These are phyloP conservation scores for Trypanosoma rangeli DNA, from an alignment of 208 protist species.

Conservation along the genomic window DNA sequence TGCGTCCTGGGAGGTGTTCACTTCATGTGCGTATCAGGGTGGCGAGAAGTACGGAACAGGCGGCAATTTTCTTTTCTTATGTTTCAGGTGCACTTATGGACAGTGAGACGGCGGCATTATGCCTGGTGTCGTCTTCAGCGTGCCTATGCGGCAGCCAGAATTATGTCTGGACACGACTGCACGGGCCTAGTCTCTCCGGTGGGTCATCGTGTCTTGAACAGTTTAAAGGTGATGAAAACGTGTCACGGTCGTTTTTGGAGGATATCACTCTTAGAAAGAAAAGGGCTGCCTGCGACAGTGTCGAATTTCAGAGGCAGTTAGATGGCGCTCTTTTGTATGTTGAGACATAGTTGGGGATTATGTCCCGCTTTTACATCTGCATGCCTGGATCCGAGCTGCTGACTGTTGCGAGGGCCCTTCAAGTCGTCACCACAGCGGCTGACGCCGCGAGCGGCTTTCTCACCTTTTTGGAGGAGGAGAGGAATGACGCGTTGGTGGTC, in stretches of 20 bases:
- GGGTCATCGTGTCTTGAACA: neutral
- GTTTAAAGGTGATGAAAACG: conserved; percentile 7
- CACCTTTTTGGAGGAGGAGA: conserved; percentile 5
- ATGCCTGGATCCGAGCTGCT: conserved; percentile 12
- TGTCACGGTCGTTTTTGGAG: conserved; percentile 9
- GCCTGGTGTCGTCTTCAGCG: neutral
- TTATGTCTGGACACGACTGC: conserved; percentile 6
- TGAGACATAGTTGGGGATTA: conserved; percentile 19
- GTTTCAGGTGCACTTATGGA: neutral
- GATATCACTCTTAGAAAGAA: neutral
- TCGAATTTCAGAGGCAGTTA: neutral
- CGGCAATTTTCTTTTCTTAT: neutral
- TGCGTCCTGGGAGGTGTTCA: neutral
- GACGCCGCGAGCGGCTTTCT: neutral
- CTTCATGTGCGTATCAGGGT: neutral
- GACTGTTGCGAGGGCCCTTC: conserved; percentile 15
- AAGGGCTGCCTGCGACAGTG: neutral
- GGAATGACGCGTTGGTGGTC: conserved; percentile 7
- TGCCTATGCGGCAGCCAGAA: neutral
- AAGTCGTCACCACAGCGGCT: conserved; percentile 3
- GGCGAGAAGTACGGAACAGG: neutral
- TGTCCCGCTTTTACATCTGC: conserved; percentile 14
- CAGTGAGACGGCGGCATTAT: neutral
- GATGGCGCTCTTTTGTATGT: conserved; percentile 12
- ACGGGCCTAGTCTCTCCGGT: neutral